phyloP scores from a whole-genome alignment of 1,284 basidiomycete genomes.

The Ceratobasidium sp. region DNA sequence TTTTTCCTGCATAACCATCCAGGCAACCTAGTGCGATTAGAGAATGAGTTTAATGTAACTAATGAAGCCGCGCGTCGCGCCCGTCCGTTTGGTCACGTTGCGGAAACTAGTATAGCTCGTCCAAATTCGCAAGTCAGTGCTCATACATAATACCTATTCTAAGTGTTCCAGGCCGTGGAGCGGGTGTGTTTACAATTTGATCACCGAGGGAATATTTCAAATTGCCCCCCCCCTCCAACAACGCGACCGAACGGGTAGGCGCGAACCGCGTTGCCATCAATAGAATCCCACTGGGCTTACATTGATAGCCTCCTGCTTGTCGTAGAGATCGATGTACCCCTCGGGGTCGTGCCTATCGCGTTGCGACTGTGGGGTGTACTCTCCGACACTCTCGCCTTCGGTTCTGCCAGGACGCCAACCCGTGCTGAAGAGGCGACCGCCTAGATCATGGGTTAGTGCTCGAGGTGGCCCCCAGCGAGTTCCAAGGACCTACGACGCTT shows the following conservation, averaged over 20 bases:
- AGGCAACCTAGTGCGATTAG: neutral
- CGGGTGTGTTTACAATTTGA: too few relatives aligned
- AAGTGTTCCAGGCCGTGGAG: too few relatives aligned
- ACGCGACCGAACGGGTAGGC: too few relatives aligned
- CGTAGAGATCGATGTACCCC: slow-evolving; percentile 8
- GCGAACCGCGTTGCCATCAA: neutral
- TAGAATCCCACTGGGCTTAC: neutral
- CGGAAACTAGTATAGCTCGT: too few relatives aligned
- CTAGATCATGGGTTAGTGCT: neutral
- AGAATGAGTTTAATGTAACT: too few relatives aligned
- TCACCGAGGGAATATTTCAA: too few relatives aligned
- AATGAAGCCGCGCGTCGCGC: neutral
- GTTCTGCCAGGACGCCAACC: slow-evolving; percentile 19
- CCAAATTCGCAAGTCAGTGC: too few relatives aligned
- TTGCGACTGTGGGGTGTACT: neutral
- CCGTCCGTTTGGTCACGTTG: too few relatives aligned
- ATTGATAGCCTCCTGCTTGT: neutral
- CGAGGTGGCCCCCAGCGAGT: too few relatives aligned
- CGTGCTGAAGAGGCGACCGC: neutral
- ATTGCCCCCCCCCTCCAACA: too few relatives aligned
- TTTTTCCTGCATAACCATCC: slow-evolving; percentile 6
- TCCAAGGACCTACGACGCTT: neutral
- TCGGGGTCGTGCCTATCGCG: slow-evolving; percentile 17
- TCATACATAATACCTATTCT: too few relatives aligned
- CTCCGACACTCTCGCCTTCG: neutral